These are phyloP conservation scores for Ogataea angusta DNA, from an alignment of 805 yeast genomes.

Conservation along the genomic window DNA sequence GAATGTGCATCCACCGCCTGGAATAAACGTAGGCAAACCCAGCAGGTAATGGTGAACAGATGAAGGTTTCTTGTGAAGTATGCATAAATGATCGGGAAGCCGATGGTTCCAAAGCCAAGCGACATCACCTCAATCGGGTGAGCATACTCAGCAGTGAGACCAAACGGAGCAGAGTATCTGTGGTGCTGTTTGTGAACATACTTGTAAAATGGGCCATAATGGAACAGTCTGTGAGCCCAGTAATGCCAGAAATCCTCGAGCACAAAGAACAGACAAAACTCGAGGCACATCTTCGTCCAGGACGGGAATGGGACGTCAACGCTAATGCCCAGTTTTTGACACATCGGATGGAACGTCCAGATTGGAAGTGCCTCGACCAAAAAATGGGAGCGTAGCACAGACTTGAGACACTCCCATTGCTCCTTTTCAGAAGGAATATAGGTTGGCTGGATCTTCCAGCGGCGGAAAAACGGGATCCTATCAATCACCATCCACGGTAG, in stretches of 20 bases:
- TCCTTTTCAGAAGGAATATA: slow-evolving; percentile 52
- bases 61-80: slow-evolving; percentile 45
- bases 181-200: slow-evolving; percentile 61
- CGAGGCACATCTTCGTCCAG: slow-evolving; percentile 38
- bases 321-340: slow-evolving; percentile 45
- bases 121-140: slow-evolving; percentile 58
- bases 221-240: slow-evolving; percentile 56
- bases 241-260: slow-evolving; percentile 61
- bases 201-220: slow-evolving; percentile 53
- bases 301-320: slow-evolving; percentile 54
- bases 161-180: slow-evolving; percentile 60
- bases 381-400: slow-evolving; percentile 55
- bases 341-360: slow-evolving; percentile 60
- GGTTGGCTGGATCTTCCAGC: slow-evolving; percentile 52
- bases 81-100: slow-evolving; percentile 56
- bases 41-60: slow-evolving; percentile 49
- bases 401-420: slow-evolving; percentile 60
- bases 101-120: slow-evolving; percentile 58
- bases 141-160: slow-evolving; percentile 59
- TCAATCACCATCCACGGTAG: slow-evolving; percentile 57
- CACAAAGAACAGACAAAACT: slow-evolving; percentile 48
- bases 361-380: slow-evolving; percentile 59
- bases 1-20: slow-evolving; percentile 63
- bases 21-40: slow-evolving; percentile 52
- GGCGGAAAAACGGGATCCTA: slow-evolving; percentile 47